Percentiles rank a stretch among this genome's conserved stretches.
These are phyloP conservation scores for Hymenochaete sp. DNA, from an alignment of 1,284 basidiomycete genomes.

Conservation along the genomic window DNA sequence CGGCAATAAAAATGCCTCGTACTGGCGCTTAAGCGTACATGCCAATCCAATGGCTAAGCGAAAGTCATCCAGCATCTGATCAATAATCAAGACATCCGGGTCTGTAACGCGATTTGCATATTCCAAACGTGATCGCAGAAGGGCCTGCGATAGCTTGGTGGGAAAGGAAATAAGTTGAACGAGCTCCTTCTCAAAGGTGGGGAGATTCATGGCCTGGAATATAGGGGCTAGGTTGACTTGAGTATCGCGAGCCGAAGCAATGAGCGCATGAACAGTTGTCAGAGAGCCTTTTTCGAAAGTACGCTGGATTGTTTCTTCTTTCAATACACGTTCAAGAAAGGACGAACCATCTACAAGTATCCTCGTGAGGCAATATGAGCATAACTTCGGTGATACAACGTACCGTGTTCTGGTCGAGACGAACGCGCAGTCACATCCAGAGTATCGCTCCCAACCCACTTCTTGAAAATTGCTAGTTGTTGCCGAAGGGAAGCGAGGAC, in stretches of 20 bases:
- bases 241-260: slow-evolving; percentile 81
- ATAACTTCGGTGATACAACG: slow-evolving; percentile 23
- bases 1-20: slow-evolving; percentile 79
- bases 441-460: slow-evolving; percentile 89
- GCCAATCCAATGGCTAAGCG: slow-evolving; percentile 89
- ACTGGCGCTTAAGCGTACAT: slow-evolving; percentile 91
- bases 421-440: slow-evolving; percentile 78
- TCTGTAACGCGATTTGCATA: slow-evolving; percentile 88
- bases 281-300: slow-evolving; percentile 94
- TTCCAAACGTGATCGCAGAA: slow-evolving; percentile 81
- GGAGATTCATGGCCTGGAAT: slow-evolving; percentile 82
- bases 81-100: slow-evolving; percentile 84
- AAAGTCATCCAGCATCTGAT: slow-evolving; percentile 93
- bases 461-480: slow-evolving; percentile 71
- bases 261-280: slow-evolving; percentile 77
- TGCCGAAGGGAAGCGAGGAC: slow-evolving; percentile 71
- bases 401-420: slow-evolving; percentile 41
- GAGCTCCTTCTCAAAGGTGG: slow-evolving; percentile 89
- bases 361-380: slow-evolving; percentile 28
- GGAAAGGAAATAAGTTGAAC: slow-evolving; percentile 92
- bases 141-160: slow-evolving; percentile 88
- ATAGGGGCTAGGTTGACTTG: slow-evolving; percentile 72
- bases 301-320: slow-evolving; percentile 90
- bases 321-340: slow-evolving; percentile 91
- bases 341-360: slow-evolving; percentile 49